Evolutionary conservation across 495 filamentous ascomycete genomes (phyloP), one percentile per base, ranked within the genome.

Genomic region (Xylona heveae): DNA sequence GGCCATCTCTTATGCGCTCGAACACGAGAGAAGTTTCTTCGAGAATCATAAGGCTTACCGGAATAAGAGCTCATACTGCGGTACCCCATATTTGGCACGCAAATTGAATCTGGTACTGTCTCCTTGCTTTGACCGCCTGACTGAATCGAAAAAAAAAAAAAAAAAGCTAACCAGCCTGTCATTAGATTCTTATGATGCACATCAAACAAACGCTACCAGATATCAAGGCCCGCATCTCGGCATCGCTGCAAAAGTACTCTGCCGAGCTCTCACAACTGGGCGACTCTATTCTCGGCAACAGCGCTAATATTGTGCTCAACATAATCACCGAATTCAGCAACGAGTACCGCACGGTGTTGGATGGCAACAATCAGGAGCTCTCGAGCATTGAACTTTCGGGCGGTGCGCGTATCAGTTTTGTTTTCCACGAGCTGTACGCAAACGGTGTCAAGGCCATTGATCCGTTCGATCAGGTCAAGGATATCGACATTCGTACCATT

Each of bases 131-230:
- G 28, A 16, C 20, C 26, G 3, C 10, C 4, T 30, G 3, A 30
- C 21, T 18, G 16, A 31, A 10, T 10, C n/a, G 2, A 22, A 1
- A 7, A 4, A 20, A 10, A 30, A 6, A n/a, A 18, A 13, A 5
- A 12, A 6, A 20, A 19, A 28, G 26, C 44, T 53, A 31, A 41
- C 19, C 6, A 21, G 24, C 12, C 12, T 32, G 6, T 42, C 33
- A 10, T 16, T 52, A 77, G 72, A 95, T 99, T 53, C 68, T 99
- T 37, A 95, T 95, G 88, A 99, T 95, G 88, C 88, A 99, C 61
- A 99, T 99, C 61, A 99, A 99, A 55, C 88, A 99, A 60, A 99
- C 88, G 5, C 67, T 99, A 7, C 88, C 88, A 17, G 88, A 99
- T 49, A 99, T 99, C 61, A 99, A 95, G 54, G 76, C 74, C 12